phyloP scores from a whole-genome alignment of 1,139 yeast species.

The Saccharomyces hybrid region DNA sequence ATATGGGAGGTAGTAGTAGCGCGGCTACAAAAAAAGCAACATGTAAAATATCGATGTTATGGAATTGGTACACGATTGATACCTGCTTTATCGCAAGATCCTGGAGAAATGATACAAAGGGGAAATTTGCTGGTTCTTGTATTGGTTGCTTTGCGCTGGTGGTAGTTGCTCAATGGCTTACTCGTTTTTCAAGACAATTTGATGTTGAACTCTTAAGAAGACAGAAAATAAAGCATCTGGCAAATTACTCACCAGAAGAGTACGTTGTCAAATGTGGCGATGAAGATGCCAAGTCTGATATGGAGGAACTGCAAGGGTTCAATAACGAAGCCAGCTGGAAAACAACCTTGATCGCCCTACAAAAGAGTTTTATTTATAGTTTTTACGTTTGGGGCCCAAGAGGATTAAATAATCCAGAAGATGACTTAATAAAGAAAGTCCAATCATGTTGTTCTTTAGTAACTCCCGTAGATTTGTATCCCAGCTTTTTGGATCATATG shows the following conservation, averaged over 20 bases:
- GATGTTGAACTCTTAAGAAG: slow-evolving; percentile 23
- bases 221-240: slow-evolving; percentile 9
- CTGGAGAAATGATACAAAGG: slow-evolving; percentile 55
- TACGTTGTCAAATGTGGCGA: slow-evolving; percentile 7
- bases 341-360: slow-evolving; percentile 11
- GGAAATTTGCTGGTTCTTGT: slow-evolving; percentile 65
- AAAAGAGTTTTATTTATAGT: slow-evolving; percentile 3
- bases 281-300: slow-evolving; percentile 2
- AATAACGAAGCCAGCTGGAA: slow-evolving; percentile 7
- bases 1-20: slow-evolving; percentile 19
- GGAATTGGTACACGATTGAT: slow-evolving; percentile 56
- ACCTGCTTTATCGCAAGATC: slow-evolving; percentile 54
- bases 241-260: slow-evolving; percentile 5
- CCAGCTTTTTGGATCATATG: slow-evolving; percentile 43
- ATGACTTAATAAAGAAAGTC: neutral
- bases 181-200: slow-evolving; percentile 49
- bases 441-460: slow-evolving; percentile 7
- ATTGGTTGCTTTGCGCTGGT: slow-evolving; percentile 55
- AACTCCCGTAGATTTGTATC: slow-evolving; percentile 27
- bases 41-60: slow-evolving; percentile 38
- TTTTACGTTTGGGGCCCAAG: slow-evolving; percentile 1
- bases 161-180: slow-evolving; percentile 49
- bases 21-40: neutral
- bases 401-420: neutral
- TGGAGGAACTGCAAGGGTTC: neutral